These are phyloP conservation scores for Alternaria dauci DNA, from an alignment of 2,329 filamentous ascomycete genomes.

Conservation along the genomic window DNA sequence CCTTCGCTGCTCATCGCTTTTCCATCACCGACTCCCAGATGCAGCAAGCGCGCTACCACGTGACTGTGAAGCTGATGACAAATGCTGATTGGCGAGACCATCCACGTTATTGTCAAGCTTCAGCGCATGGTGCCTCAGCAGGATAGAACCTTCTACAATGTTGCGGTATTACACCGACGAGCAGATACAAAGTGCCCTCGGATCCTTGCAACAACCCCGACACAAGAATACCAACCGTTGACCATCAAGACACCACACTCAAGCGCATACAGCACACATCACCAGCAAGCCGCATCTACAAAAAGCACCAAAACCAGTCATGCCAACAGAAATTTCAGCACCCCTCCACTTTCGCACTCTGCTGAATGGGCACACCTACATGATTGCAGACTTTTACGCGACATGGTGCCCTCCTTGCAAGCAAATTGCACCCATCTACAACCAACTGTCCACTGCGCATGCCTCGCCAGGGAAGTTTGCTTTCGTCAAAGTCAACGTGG, in stretches of 20 bases:
- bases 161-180: conserved; percentile 11
- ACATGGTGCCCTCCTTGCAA: conserved; percentile 67
- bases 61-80: conserved; percentile 27
- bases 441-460: conserved; percentile 61
- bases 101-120: background rate
- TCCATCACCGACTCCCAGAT: conserved; percentile 13
- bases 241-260: background rate
- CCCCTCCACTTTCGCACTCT: conserved; percentile 48
- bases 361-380: conserved; percentile 45
- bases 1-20: background rate
- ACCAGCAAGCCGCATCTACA: background rate
- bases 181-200: background rate
- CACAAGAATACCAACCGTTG: background rate
- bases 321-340: conserved; percentile 45
- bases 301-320: conserved; percentile 14
- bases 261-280: background rate
- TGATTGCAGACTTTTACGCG: conserved; percentile 62
- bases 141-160: conserved; percentile 33
- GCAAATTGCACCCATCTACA: conserved; percentile 61
- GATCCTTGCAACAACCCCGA: background rate
- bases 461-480: conserved; percentile 54
- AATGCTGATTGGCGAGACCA: conserved; percentile 24
- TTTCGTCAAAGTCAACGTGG: conserved; percentile 65
- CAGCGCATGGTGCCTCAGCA: conserved; percentile 1
- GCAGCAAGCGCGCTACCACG: conserved; percentile 17